Evolutionary conservation across 192 early-diverging fungal genomes (phyloP), one percentile per base, ranked within the genome.

Genomic region (Glomus cerebriforme): DNA sequence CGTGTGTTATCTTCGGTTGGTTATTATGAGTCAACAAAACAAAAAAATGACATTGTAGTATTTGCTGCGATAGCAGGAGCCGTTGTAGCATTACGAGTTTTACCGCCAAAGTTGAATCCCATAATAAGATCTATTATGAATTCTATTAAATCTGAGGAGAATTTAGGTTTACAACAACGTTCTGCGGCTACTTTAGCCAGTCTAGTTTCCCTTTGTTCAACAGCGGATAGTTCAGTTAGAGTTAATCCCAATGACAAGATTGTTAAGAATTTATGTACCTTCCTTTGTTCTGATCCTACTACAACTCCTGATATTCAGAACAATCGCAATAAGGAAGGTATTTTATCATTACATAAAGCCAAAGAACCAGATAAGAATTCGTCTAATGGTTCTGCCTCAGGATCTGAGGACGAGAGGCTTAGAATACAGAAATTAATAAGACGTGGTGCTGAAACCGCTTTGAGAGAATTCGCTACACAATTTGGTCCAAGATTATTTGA

Each of bases 91-190:
- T 77, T 97, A 34, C 94, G 93, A 5, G 84, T 77, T 2, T 84
- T 98, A 15, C 97, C 98, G 8, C 72, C 85, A 0, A 97, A 95
- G 81, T 86, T 97, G 9, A 97, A 94, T 77, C 89, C 92, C 0
- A 84, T 99, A 10, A 91, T 98, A 64, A 90, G 96, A 29, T 84
- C 92, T 64, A 82, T 99, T 34, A 98, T 98, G 95, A 90, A 92
- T 17, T 77, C 59, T 32, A 69, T 67, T 19, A 86, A 89, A 82
- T 83, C 91, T 59, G 90, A 92, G 71, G 85, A 93, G 43, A 94
- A 92, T 47, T 49, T 84, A 1, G 85, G 87, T 29, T 75, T 90
- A 37, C 90, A 91, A 62, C 74, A 82, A n/a, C 78, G 88, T 29
- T 87, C 89, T 0, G 87, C 90, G 19, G 70, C 87, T 19, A 88